Evolutionary conservation across 2,329 filamentous ascomycete species (phyloP).

Genomic region (Cladosporium austrohemisphaericum): DNA sequence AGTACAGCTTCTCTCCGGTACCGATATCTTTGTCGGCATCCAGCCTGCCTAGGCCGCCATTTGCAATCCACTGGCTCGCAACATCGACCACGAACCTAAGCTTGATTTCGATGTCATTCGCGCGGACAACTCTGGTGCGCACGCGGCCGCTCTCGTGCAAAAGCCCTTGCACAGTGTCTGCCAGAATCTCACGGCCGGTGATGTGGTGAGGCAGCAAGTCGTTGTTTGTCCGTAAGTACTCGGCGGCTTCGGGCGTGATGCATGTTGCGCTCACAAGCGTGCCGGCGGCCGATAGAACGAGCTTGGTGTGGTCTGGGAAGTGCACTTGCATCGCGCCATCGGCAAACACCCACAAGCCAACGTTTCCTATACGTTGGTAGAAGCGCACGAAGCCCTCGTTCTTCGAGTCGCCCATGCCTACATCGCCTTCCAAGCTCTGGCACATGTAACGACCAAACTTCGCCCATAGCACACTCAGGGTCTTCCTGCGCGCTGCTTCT

Average conservation of each 20-base stretch:
- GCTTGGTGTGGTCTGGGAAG: constrained; percentile 83
- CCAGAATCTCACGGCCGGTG: constrained; percentile 66
- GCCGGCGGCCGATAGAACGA: constrained; percentile 72
- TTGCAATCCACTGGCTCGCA: constrained; percentile 66
- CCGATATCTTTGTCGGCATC: constrained; percentile 28
- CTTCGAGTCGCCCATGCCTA: constrained; percentile 33
- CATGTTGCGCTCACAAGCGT: constrained; percentile 75
- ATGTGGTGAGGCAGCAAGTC: constrained; percentile 61
- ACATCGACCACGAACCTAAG: constrained; percentile 67
- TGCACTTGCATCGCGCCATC: constrained; percentile 80
- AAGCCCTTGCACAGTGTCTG: constrained; percentile 68
- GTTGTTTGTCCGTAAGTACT: constrained; percentile 60
- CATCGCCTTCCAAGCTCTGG: constrained; percentile 40
- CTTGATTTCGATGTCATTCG: constrained; percentile 71
- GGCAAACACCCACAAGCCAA: constrained; percentile 76
- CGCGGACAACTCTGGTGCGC: constrained; percentile 55
- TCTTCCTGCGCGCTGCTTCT: constrained; percentile 49
- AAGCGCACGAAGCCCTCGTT: constrained; percentile 64
- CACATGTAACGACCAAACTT: constrained; percentile 70
- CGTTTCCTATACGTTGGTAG: constrained; percentile 76
- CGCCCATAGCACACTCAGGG: constrained; percentile 58
- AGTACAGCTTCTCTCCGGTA: constrained; percentile 35
- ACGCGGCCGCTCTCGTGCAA: constrained; percentile 55
- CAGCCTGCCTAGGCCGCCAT: constrained; percentile 62
- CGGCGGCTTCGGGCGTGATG: constrained; percentile 66